These are phyloP conservation scores for Aspergillus nomiae DNA, from an alignment of 2,329 filamentous ascomycete species.

Conservation along the genomic window DNA sequence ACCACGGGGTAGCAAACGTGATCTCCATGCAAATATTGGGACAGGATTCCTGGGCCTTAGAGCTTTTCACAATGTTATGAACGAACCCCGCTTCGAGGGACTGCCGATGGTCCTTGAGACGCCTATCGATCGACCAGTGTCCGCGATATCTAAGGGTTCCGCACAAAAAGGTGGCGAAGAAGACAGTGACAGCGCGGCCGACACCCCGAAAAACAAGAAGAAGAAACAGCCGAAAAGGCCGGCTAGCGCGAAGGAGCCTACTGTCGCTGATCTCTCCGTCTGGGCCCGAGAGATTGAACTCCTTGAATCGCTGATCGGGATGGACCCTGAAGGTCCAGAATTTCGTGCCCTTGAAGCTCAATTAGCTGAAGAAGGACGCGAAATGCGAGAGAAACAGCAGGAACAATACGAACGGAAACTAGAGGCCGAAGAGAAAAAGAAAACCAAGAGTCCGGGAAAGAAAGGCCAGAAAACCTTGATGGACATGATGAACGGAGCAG, in stretches of 20 bases:
- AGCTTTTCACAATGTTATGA: conserved; percentile 90
- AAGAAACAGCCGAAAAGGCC: conserved; percentile 25
- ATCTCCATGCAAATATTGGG: conserved; percentile 94
- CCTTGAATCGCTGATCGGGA: conserved; percentile 82
- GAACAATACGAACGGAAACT: conserved; percentile 77
- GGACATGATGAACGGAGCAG: conserved; percentile 34
- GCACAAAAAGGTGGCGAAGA: background rate
- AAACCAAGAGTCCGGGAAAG: conserved; percentile 45
- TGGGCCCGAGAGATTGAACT: conserved; percentile 97
- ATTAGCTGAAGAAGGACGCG: conserved; percentile 67
- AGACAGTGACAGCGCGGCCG: conserved; percentile 18
- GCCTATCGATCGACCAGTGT: conserved; percentile 71
- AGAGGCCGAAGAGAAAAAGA: conserved; percentile 58
- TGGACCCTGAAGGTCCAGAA: conserved; percentile 73
- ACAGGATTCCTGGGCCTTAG: conserved; percentile 89
- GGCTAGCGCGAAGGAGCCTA: conserved; percentile 29
- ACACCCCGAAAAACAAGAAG: conserved; percentile 21
- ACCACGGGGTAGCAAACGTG: conserved; percentile 76
- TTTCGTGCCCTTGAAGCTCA: conserved; percentile 68
- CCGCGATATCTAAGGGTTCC: conserved; percentile 17
- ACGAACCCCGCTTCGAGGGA: conserved; percentile 72
- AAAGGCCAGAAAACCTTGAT: conserved; percentile 39
- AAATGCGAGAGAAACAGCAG: conserved; percentile 73
- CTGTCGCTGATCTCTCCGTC: conserved; percentile 74
- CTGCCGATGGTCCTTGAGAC: conserved; percentile 95